Percentiles rank a stretch among this genome's conserved stretches.
Conservation (phyloP, 2,329 filamentous ascomycete species). For the Paecilomyces sp. region DNA sequence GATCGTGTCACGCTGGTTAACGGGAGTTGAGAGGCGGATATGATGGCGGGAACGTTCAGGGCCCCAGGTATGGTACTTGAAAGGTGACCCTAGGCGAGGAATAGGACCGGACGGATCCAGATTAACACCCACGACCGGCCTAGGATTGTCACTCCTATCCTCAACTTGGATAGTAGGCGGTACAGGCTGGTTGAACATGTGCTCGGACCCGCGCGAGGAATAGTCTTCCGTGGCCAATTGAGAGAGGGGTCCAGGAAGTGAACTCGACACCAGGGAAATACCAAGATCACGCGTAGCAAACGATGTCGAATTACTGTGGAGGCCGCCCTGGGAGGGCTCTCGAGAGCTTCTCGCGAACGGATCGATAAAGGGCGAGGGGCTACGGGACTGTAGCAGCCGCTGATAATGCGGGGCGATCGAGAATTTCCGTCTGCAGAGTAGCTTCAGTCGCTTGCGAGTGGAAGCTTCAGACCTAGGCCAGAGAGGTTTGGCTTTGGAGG, state of each 20-base stretch:
- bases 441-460: slow-evolving; percentile 51
- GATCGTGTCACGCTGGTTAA: slow-evolving; percentile 35
- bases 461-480: slow-evolving; percentile 55
- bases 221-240: slow-evolving; percentile 24
- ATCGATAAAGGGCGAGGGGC: slow-evolving; percentile 51
- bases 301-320: slow-evolving; percentile 17
- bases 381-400: slow-evolving; percentile 53
- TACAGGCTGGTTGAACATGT: slow-evolving; percentile 32
- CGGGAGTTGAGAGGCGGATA: slow-evolving; percentile 21
- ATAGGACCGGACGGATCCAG: slow-evolving; percentile 17
- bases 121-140: slow-evolving; percentile 3
- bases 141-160: not conserved
- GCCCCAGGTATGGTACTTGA: slow-evolving; percentile 44
- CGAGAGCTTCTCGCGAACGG: slow-evolving; percentile 24
- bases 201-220: slow-evolving; percentile 14
- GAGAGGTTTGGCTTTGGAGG: slow-evolving; percentile 24
- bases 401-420: slow-evolving; percentile 59
- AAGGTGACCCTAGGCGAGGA: slow-evolving; percentile 42
- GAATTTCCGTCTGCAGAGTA: slow-evolving; percentile 55
- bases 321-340: slow-evolving; percentile 16
- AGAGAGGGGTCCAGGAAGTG: slow-evolving; percentile 29
- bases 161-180: not conserved
- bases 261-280: slow-evolving; percentile 36
- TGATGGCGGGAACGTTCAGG: slow-evolving; percentile 31
- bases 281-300: slow-evolving; percentile 40